Evolutionary conservation across 371 early-diverging fungal genomes (phyloP).

Genomic region (Lichtheimia hyalospora): DNA sequence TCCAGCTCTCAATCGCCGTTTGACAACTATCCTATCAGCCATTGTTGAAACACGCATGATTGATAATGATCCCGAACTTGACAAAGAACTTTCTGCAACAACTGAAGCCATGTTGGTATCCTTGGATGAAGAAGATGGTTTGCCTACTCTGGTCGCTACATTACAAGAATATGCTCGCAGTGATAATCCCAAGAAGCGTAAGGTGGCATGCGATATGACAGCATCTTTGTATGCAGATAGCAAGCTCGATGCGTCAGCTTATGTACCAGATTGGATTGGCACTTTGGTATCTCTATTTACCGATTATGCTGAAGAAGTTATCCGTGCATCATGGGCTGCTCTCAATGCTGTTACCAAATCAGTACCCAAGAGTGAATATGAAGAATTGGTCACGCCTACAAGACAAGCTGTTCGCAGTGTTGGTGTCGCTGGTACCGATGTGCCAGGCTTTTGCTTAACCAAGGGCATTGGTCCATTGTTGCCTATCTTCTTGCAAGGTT

Average conservation of each 20-base stretch:
- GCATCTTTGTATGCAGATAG: constrained; percentile 72
- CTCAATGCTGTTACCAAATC: constrained; percentile 79
- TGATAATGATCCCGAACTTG: constrained; percentile 64
- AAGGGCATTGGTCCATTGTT: constrained; percentile 91
- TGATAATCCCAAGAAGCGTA: constrained; percentile 53
- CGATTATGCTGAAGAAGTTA: constrained; percentile 57
- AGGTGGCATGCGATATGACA: constrained; percentile 60
- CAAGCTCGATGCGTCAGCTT: constrained; percentile 64
- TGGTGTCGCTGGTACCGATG: constrained; percentile 59
- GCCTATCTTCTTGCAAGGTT: constrained; percentile 91
- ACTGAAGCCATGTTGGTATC: constrained; percentile 66
- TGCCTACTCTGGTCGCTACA: constrained; percentile 69
- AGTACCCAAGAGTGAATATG: constrained; percentile 82
- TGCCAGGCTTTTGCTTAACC: constrained; percentile 89
- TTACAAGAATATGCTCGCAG: constrained; percentile 68
- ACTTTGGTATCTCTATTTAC: constrained; percentile 71
- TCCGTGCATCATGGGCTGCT: constrained; percentile 77
- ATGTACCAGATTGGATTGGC: constrained; percentile 84
- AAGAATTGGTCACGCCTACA: constrained; percentile 73
- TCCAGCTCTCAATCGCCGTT: constrained; percentile 77
- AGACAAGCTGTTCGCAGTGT: constrained; percentile 68
- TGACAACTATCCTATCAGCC: constrained; percentile 77
- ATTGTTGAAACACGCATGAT: constrained; percentile 71
- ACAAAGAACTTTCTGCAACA: constrained; percentile 68
- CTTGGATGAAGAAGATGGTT: constrained; percentile 76